A percentile compares a stretch with the other conserved stretches of the same genome.
These are phyloP conservation scores for Serendipita vermifera DNA, from an alignment of 768 basidiomycete species.

Conservation along the genomic window DNA sequence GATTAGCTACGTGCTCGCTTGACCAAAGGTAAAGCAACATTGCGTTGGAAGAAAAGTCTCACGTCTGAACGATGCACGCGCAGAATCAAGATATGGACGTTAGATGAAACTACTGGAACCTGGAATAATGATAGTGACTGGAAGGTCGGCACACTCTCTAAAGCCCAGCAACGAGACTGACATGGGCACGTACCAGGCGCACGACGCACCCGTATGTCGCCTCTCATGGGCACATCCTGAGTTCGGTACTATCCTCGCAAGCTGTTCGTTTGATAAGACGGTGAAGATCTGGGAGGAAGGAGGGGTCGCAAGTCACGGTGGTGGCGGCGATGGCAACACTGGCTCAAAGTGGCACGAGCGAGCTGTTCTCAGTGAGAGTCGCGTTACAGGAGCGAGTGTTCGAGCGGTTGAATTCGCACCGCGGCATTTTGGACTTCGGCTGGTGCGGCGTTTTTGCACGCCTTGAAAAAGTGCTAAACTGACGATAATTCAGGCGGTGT, in stretches of 20 bases:
- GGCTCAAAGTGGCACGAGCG: conserved; percentile 56
- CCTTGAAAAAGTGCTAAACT: not conserved
- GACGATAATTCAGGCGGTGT: conserved; percentile 47
- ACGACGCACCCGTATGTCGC: conserved; percentile 78
- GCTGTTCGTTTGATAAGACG: conserved; percentile 78
- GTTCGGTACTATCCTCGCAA: conserved; percentile 78
- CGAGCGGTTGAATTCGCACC: conserved; percentile 80
- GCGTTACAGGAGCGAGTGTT: conserved; percentile 60
- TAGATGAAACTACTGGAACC: conserved; percentile 56
- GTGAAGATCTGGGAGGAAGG: conserved; percentile 76
- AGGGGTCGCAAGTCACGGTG: conserved; percentile 21
- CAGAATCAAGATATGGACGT: conserved; percentile 77
- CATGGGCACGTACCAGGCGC: conserved; percentile 68
- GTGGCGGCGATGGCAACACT: conserved; percentile 16
- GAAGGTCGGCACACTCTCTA: conserved; percentile 45
- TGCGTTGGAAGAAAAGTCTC: conserved; percentile 14
- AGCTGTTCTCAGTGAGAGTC: conserved; percentile 55
- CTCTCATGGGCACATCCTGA: conserved; percentile 88
- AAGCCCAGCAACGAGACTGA: conserved; percentile 9
- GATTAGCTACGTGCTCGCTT: conserved; percentile 66
- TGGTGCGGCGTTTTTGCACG: conserved; percentile 37
- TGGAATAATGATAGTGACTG: conserved; percentile 82
- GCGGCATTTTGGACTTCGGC: conserved; percentile 72
- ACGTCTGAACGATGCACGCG: not conserved
- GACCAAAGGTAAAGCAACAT: conserved; percentile 51